Evolutionary conservation across 2,329 filamentous ascomycete species (phyloP).

Genomic region (Colletotrichum tofieldiae): DNA sequence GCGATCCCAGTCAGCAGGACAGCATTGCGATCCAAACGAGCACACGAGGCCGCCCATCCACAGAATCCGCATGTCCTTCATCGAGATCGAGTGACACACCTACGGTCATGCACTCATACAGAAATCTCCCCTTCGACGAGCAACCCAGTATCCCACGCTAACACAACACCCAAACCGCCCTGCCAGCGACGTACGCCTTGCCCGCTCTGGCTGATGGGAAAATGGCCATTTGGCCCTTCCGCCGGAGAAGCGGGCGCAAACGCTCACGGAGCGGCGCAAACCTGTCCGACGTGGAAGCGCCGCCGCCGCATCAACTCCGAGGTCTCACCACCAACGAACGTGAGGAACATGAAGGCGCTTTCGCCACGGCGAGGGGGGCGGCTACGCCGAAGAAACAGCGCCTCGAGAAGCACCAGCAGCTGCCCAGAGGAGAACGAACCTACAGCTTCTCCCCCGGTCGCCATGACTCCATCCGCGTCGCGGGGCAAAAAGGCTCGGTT

Average conservation of each 20-base stretch:
- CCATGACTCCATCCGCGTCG: conserved; percentile 67
- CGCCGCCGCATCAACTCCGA: conserved; percentile 48
- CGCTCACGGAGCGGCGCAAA: conserved; percentile 68
- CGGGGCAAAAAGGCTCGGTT: conserved; percentile 41
- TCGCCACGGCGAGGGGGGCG: conserved; percentile 39
- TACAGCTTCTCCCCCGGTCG: conserved; percentile 77
- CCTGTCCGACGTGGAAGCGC: conserved; percentile 67
- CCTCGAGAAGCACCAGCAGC: conserved; percentile 60
- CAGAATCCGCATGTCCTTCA: conserved; percentile 17
- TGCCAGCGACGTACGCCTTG: background rate
- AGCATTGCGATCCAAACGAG: conserved; percentile 40
- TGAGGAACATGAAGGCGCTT: conserved; percentile 18
- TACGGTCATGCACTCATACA: conserved; percentile 39
- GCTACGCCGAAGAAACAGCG: conserved; percentile 59
- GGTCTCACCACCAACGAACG: conserved; percentile 52
- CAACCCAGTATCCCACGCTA: conserved; percentile 27
- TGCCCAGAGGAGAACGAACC: conserved; percentile 64
- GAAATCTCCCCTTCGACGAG: conserved; percentile 19
- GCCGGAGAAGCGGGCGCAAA: conserved; percentile 79
- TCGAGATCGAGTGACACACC: conserved; percentile 28
- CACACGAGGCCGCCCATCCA: conserved; percentile 23
- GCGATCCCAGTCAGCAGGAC: conserved; percentile 18
- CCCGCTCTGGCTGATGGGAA: conserved; percentile 40
- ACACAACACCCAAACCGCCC: conserved; percentile 3
- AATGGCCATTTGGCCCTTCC: conserved; percentile 90